Percentiles rank a stretch among this genome's conserved stretches.
Evolutionary conservation across 768 basidiomycete genomes (phyloP).

Genomic region (Tylopilus balloui): DNA sequence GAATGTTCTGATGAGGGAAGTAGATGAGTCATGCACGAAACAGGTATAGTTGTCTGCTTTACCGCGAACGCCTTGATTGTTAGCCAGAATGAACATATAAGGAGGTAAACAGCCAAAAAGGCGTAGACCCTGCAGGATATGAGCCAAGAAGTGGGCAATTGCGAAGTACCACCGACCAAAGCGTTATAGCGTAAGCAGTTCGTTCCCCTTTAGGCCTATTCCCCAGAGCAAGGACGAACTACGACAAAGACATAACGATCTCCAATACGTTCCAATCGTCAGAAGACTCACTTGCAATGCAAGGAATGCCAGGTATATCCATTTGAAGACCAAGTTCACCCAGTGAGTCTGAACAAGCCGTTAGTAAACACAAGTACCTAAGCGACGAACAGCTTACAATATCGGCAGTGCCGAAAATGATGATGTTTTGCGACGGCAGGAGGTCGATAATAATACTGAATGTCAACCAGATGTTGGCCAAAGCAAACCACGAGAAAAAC

Average conservation of each 20-base stretch:
- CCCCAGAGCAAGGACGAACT: conserved; percentile 70
- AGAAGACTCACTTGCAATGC: conserved; percentile 56
- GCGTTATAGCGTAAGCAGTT: conserved; percentile 59
- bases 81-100: conserved; percentile 83
- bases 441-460: conserved; percentile 94
- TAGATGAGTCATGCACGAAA: conserved; percentile 1
- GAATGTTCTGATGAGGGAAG: conserved; percentile 47
- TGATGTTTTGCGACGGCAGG: conserved; percentile 49
- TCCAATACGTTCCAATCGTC: background rate
- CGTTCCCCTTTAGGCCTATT: conserved; percentile 90
- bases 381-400: conserved; percentile 48
- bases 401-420: conserved; percentile 66
- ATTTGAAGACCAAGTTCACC: conserved; percentile 78
- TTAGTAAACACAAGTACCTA: background rate
- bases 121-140: conserved; percentile 68
- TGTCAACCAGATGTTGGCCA: conserved; percentile 93
- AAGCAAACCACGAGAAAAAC: conserved; percentile 88
- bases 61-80: conserved; percentile 78
- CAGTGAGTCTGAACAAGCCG: conserved; percentile 60
- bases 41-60: conserved; percentile 16
- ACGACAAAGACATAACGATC: background rate
- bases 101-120: conserved; percentile 74
- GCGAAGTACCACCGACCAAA: conserved; percentile 48
- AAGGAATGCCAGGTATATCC: conserved; percentile 83
- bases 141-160: conserved; percentile 1